These are phyloP conservation scores for Aspergillus sp. DNA, from an alignment of 2,329 filamentous ascomycete genomes.

Conservation along the genomic window DNA sequence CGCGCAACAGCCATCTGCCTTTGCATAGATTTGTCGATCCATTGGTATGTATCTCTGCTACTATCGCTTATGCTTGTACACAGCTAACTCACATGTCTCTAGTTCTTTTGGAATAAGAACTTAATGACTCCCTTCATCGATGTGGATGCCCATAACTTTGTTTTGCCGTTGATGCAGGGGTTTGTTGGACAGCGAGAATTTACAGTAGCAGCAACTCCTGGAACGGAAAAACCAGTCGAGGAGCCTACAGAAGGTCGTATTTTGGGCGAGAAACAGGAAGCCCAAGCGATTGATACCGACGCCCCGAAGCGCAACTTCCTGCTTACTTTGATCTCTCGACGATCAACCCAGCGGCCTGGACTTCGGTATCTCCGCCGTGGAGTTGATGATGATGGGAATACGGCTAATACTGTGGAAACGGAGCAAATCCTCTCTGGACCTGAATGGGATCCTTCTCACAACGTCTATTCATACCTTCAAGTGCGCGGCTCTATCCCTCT, in stretches of 20 bases:
- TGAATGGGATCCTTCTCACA: constrained; percentile 57
- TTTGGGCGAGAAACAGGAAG: constrained; percentile 40
- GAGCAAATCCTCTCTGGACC: constrained; percentile 82
- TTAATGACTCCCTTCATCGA: constrained; percentile 70
- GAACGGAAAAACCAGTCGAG: constrained; percentile 7
- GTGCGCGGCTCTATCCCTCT: constrained; percentile 86
- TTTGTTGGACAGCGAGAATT: constrained; percentile 88
- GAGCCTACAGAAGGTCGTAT: constrained; percentile 22
- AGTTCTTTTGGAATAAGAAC: constrained; percentile 89
- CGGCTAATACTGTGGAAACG: constrained; percentile 89
- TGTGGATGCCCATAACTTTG: constrained; percentile 64
- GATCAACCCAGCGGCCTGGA: constrained; percentile 80
- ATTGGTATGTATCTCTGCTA: constrained; percentile 39
- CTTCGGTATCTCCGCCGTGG: constrained; percentile 86
- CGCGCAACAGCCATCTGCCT: constrained; percentile 48
- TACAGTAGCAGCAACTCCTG: constrained; percentile 52
- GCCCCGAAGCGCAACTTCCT: constrained; percentile 53
- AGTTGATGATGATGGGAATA: constrained; percentile 81
- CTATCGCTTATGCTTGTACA: neutral
- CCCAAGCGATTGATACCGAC: constrained; percentile 20
- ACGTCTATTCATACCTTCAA: constrained; percentile 79
- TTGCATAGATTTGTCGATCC: constrained; percentile 70
- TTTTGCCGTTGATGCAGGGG: constrained; percentile 84
- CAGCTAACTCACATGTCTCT: neutral
- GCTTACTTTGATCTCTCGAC: constrained; percentile 86